Percentiles rank a stretch among this genome's conserved stretches.
Conservation (phyloP, 2,329 filamentous ascomycete genomes). For the Exophiala lecanii-corni region DNA sequence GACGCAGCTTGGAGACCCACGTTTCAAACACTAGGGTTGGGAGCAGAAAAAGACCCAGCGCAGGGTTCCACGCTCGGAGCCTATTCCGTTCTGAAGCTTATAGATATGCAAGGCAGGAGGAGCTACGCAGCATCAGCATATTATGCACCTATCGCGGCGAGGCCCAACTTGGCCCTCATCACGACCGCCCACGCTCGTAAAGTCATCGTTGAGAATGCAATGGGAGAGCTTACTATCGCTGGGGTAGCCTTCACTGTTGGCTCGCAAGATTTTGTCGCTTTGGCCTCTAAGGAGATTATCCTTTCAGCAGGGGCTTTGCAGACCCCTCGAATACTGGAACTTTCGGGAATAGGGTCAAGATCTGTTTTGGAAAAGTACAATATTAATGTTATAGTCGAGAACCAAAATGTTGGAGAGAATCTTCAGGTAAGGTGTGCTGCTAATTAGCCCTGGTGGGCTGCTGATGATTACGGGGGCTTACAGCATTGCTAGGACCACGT, state of each 20-base stretch:
- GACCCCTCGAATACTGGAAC: slow-evolving; percentile 55
- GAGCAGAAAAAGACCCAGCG: slow-evolving; percentile 23
- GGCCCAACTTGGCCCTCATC: slow-evolving; percentile 45
- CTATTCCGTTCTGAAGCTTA: slow-evolving; percentile 19
- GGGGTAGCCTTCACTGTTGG: slow-evolving; percentile 42
- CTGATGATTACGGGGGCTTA: slow-evolving; percentile 32
- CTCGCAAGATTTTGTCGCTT: slow-evolving; percentile 34
- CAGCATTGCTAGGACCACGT: slow-evolving; percentile 33
- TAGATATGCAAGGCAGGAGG: slow-evolving; percentile 26
- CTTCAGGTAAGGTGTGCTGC: slow-evolving; percentile 33
- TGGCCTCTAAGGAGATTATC: slow-evolving; percentile 48
- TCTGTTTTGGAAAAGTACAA: slow-evolving; percentile 37
- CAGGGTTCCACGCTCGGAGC: slow-evolving; percentile 23
- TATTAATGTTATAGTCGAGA: slow-evolving; percentile 40
- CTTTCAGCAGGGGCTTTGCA: slow-evolving; percentile 55
- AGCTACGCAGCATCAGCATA: slow-evolving; percentile 42
- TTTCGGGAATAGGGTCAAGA: slow-evolving; percentile 55
- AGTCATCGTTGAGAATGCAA: slow-evolving; percentile 24
- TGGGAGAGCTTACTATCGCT: too few relatives aligned
- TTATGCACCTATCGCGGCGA: slow-evolving; percentile 31
- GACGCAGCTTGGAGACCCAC: slow-evolving; percentile 34
- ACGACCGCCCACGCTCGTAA: slow-evolving; percentile 42
- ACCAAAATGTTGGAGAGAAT: slow-evolving; percentile 45
- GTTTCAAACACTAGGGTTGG: slow-evolving; percentile 31
- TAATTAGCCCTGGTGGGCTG: slow-evolving; percentile 27